phyloP scores from a whole-genome alignment of 495 filamentous ascomycete genomes.

The Xylaria palmicola region DNA sequence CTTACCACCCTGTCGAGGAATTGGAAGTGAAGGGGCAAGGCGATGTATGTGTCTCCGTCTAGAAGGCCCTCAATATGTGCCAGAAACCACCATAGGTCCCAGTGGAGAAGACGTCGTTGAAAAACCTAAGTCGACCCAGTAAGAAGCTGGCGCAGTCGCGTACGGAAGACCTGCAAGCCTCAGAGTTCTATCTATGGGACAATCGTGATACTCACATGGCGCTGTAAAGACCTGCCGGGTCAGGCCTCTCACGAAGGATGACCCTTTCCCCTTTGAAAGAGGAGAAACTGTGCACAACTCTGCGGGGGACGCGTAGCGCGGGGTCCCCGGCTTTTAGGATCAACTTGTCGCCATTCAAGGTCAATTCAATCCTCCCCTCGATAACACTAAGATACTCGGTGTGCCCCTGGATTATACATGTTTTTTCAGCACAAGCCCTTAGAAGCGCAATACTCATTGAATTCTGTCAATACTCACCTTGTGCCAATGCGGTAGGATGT shows the following conservation, averaged over 20 bases:
- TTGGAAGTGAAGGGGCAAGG: slow-evolving; percentile 18
- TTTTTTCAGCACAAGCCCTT: neutral
- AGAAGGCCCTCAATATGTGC: slow-evolving; percentile 20
- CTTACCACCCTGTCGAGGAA: slow-evolving; percentile 21
- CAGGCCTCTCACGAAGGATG: slow-evolving; percentile 17
- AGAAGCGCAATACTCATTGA: neutral
- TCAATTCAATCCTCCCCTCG: slow-evolving; percentile 21
- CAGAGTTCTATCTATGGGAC: neutral
- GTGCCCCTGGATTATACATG: slow-evolving; percentile 14
- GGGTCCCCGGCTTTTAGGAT: slow-evolving; percentile 22
- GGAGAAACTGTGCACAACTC: slow-evolving; percentile 18
- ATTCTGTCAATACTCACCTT: slow-evolving; percentile 17
- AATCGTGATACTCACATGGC: slow-evolving; percentile 15
- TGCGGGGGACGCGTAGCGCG: slow-evolving; percentile 13
- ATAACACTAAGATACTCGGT: slow-evolving; percentile 20
- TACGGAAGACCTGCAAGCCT: neutral
- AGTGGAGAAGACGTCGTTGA: slow-evolving; percentile 22
- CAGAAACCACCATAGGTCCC: slow-evolving; percentile 17
- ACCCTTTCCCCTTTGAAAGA: slow-evolving; percentile 19
- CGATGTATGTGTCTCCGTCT: slow-evolving; percentile 20
- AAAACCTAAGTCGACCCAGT: slow-evolving; percentile 13
- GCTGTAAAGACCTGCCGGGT: slow-evolving; percentile 22
- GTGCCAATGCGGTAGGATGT: slow-evolving; percentile 25
- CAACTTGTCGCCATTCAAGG: slow-evolving; percentile 17
- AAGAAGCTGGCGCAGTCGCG: neutral